Evolutionary conservation across 257 asterid genomes (phyloP).

Genomic region (Penstemon newberryi): DNA sequence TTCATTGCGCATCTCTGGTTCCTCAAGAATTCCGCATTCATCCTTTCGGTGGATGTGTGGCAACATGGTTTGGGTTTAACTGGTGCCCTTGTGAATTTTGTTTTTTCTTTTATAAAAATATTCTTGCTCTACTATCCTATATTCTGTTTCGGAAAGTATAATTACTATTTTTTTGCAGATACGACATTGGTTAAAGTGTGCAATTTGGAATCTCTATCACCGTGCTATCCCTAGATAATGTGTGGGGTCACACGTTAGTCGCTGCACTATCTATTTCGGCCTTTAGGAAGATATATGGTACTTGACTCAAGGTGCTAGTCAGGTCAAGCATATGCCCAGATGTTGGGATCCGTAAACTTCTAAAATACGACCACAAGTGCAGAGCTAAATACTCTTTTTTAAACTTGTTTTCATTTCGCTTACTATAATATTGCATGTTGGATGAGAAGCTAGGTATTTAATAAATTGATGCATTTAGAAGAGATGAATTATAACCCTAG

Average conservation of each 20-base stretch:
- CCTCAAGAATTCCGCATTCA: too few relatives aligned
- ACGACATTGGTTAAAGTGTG: background rate
- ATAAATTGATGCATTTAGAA: background rate
- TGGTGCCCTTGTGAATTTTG: too few relatives aligned
- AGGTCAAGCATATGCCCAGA: background rate
- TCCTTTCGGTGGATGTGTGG: too few relatives aligned
- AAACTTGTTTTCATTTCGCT: too few relatives aligned
- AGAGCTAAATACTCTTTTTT: too few relatives aligned
- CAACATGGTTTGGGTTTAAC: too few relatives aligned
- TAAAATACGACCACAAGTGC: background rate
- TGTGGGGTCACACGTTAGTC: background rate
- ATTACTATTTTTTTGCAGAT: background rate
- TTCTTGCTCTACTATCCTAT: background rate
- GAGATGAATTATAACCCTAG: background rate
- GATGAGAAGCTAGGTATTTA: background rate
- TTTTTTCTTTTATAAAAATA: too few relatives aligned
- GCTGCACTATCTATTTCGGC: background rate
- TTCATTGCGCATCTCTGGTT: too few relatives aligned
- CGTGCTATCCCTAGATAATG: background rate
- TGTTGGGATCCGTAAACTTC: background rate
- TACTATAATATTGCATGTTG: background rate
- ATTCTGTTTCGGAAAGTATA: background rate
- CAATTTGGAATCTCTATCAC: background rate
- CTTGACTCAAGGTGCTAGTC: background rate
- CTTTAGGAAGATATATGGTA: too few relatives aligned